Evolutionary conservation across 23 red algal species (phyloP), one percentile per base, ranked within the genome.

Genomic region (Gracilaria gracilis): DNA sequence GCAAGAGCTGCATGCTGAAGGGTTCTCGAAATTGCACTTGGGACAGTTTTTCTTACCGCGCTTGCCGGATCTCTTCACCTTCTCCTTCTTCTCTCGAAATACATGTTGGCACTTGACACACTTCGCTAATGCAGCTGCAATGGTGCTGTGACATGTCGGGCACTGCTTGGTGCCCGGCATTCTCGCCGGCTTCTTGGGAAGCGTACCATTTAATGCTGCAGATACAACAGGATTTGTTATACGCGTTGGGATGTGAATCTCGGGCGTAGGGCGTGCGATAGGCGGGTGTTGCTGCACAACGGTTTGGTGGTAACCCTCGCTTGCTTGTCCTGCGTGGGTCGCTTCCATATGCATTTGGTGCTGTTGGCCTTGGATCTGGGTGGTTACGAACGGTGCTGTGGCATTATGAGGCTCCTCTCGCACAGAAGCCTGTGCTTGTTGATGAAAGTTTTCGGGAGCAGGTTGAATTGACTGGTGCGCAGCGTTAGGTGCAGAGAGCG

Each of bases 51-150:
- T 94, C 91, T 94, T 94, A 20, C 91, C 91, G 31, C 91, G 81
- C 57, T 94, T 94, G 48, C 91, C 91, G 15, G 69, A 94, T n/a
- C 91, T 66, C 35, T 87, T 88, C 27, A 87, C 91, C 81, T 94
- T 94, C 40, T 87, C 83, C 69, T 94, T 94, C 91, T 94, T 94
- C 82, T 94, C 91, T 9, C 91, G 91, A 42, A 94, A 94, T 20
- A 82, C 76, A 51, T 94, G 83, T 32, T 11, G 28, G 32, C 91
- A 94, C 48, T 87, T 81, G 16, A 61, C 25, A 39, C 91, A 94
- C 58, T 77, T 86, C 16, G 91, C 83, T 9, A 94, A 38, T 9
- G 91, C 91, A 15, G 91, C 91, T 17, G 91, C 83, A 40, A 94
- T 94, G 39, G 75, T 87, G 49, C 49, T 47, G 28, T 75, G 76